Evolutionary conservation across 1,139 yeast genomes (phyloP), one percentile per base, ranked within the genome.

Genomic region (Saccharomyces hybrid): DNA sequence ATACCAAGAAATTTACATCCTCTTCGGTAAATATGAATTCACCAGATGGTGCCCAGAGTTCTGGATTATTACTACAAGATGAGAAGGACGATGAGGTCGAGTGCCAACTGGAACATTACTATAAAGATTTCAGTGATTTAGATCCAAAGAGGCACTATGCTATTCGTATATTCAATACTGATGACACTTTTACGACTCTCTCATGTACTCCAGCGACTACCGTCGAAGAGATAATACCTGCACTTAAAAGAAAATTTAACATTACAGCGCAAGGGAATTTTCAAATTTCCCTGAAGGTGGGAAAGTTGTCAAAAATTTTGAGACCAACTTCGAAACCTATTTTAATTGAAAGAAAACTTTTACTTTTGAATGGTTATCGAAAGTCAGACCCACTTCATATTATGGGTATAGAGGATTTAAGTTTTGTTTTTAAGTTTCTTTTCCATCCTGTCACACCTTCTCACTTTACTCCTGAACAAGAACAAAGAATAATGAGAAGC

Each of bases 381-480:
- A 87, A 83, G 51, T 76, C 80, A 16, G 98, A 91, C 67, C 82
- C 84, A 51, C 73, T 91, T 52, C 83, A 83, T 56, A 87, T 84
- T 52, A 78, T 90, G 54, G 97, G 96, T 32, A 78, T 96, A 56
- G 95, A 88, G 56, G 99, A 93, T 70, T 73, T 93, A 57, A 85
- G 95, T 50, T 90, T 84, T 65, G 75, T 95, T 47, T 88, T 95
- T 69, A 88, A 91, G 61, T 89, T 93, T 69, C 84, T 85, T 46
- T 82, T 90, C 54, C 89, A 85, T 63, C 84, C 82, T 51, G 83
- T 85, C 49, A 81, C 83, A 34, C 76, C 89, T 51, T 79, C 90
- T 53, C 85, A 84, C 56, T 77, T 88, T 55, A 78, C 86, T 11
- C 82, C 80, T 23, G 83, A 81, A 51, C 88, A 85, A 64, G 93